Conservation (phyloP, 1,139 yeast genomes). For the Yamadazyma aaseri region DNA sequence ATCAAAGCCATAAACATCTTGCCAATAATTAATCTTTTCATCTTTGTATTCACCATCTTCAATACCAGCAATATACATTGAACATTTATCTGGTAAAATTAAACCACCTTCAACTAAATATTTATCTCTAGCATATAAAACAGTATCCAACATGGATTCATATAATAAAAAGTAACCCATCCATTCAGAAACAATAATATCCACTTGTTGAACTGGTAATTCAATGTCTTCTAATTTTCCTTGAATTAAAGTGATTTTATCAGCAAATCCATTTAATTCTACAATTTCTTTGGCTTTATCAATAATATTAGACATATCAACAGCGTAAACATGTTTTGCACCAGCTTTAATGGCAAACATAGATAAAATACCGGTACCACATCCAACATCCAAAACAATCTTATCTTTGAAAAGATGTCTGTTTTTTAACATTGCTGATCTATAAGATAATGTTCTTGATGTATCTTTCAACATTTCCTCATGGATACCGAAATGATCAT, state of each 20-base stretch:
- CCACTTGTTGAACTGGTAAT: slow-evolving; percentile 78
- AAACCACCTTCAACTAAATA: slow-evolving; percentile 85
- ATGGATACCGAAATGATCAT: slow-evolving; percentile 96
- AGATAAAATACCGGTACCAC: slow-evolving; percentile 96
- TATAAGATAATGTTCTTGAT: slow-evolving; percentile 86
- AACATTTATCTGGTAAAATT: slow-evolving; percentile 93
- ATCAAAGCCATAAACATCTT: slow-evolving; percentile 95
- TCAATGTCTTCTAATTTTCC: slow-evolving; percentile 95
- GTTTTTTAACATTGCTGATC: slow-evolving; percentile 91
- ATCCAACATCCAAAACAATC: slow-evolving; percentile 96
- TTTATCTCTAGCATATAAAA: slow-evolving; percentile 87
- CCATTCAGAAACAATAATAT: slow-evolving; percentile 97
- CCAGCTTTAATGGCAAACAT: slow-evolving; percentile 99
- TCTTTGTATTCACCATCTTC: slow-evolving; percentile 94
- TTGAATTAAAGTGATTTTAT: slow-evolving; percentile 83
- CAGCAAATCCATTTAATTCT: slow-evolving; percentile 77
- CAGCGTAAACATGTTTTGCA: slow-evolving; percentile 95
- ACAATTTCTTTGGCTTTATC: slow-evolving; percentile 90
- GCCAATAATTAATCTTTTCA: slow-evolving; percentile 94
- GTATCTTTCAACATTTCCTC: slow-evolving; percentile 98
- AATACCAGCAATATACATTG: slow-evolving; percentile 87
- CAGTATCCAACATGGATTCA: slow-evolving; percentile 98
- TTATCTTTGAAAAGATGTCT: slow-evolving; percentile 87
- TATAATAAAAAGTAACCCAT: slow-evolving; percentile 97
- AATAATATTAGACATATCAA: slow-evolving; percentile 95